Evolutionary conservation across 108 stramenopile species (phyloP), one percentile per base, ranked within the genome.

Genomic region (Cyclotella sp.): DNA sequence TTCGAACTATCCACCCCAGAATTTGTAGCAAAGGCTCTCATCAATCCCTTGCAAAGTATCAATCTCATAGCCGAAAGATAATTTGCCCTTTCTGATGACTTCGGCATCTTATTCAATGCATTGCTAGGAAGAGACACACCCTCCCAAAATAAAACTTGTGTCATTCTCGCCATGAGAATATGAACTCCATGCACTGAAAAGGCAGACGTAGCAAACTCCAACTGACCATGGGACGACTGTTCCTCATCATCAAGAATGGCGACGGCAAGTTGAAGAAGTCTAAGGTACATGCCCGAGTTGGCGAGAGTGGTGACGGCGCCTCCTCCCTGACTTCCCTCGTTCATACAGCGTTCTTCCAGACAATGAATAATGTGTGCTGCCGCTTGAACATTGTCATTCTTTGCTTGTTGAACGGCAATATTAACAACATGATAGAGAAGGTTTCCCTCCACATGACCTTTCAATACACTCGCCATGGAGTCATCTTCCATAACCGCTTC

Each of bases 131-230:
- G 6, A 34, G 34, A 34, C 1, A 59, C 43, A 14, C 79, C 60
- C 54, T 81, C 69, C 73, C 73, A 81, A 29, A 68, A 39, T 39
- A 71, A 68, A 0, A 78, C 75, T 70, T 77, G 88, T 52, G 82
- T 85, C 65, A 90, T 77, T 29, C 85, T 49, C 24, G 85, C 83
- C 86, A 92, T 82, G 3, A 92, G 81, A 69, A 87, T 81, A 40
- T 89, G 84, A 80, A 92, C 86, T 43, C 87, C 91, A 47, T 83
- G 67, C 18, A 87, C 70, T 53, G 85, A 73, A 54, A 92, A 92
- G 7, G 84, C 89, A 26, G 82, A 85, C 14, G 68, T 74, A 34
- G 73, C 54, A 49, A 54, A 52, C 72, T 84, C 78, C 78, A 77
- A 64, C 16, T 81, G 62, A 40, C 65, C 80, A 34, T 75, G 26